Conservation (phyloP, 495 filamentous ascomycete genomes). For the Penicillium turbatum region DNA sequence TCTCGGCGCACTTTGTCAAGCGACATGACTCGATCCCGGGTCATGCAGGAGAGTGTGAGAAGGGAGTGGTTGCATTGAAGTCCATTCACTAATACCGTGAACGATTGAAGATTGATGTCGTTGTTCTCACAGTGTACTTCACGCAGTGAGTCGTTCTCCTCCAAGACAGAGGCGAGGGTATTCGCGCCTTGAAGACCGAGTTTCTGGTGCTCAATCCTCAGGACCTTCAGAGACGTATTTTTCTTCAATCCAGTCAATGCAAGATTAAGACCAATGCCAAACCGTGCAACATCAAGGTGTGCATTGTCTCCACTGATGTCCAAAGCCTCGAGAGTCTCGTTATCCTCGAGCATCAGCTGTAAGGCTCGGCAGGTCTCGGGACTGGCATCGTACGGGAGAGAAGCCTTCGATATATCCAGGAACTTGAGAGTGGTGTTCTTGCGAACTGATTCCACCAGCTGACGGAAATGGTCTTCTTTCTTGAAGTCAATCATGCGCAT, state of each 20-base stretch:
- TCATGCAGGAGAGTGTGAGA: conserved; percentile 62
- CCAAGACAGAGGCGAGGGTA: conserved; percentile 71
- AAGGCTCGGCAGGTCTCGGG: conserved; percentile 70
- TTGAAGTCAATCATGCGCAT: conserved; percentile 86
- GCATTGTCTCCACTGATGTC: conserved; percentile 89
- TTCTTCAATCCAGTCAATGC: conserved; percentile 71
- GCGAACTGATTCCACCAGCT: conserved; percentile 66
- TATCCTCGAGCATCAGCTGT: conserved; percentile 70
- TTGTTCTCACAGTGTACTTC: conserved; percentile 77
- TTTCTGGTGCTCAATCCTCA: conserved; percentile 68
- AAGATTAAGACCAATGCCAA: conserved; percentile 76
- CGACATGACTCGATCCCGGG: conserved; percentile 55
- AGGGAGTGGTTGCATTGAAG: conserved; percentile 63
- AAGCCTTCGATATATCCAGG: conserved; percentile 85
- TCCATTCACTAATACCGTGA: conserved; percentile 71
- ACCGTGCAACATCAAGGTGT: conserved; percentile 77
- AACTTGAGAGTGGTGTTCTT: conserved; percentile 68
- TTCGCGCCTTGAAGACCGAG: conserved; percentile 67
- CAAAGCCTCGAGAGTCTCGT: conserved; percentile 69
- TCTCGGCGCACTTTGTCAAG: conserved; percentile 60
- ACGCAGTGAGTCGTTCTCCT: conserved; percentile 58
- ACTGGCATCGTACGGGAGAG: conserved; percentile 73
- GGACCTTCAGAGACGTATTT: conserved; percentile 69
- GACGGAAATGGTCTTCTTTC: conserved; percentile 69
- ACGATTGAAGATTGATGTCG: conserved; percentile 70